phyloP scores from a whole-genome alignment of 2,329 filamentous ascomycete species.

The Paraphaeosphaeria sporulosa region DNA sequence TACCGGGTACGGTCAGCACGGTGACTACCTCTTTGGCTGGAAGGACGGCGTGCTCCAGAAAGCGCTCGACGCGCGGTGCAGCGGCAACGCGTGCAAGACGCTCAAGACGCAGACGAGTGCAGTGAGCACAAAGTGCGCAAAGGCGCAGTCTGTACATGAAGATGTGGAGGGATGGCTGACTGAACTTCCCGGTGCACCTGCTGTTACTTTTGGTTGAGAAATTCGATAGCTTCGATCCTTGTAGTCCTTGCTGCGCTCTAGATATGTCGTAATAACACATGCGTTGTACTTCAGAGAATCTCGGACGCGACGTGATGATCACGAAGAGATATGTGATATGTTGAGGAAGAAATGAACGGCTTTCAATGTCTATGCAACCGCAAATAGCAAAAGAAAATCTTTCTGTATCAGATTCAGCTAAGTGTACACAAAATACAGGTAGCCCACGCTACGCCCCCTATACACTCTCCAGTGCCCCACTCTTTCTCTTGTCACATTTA shows the following conservation, averaged over 20 bases:
- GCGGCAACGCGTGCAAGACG: conserved; percentile 39
- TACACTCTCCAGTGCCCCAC: conserved; percentile 2
- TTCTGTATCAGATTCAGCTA: conserved; percentile 40
- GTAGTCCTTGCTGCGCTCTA: background rate
- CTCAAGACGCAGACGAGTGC: conserved; percentile 24
- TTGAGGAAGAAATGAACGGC: background rate
- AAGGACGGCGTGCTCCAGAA: conserved; percentile 38
- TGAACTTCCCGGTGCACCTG: conserved; percentile 17
- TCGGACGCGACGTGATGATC: background rate
- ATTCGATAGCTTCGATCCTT: background rate
- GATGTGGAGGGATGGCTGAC: conserved; percentile 19
- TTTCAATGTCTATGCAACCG: background rate
- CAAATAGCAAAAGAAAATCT: conserved; percentile 30
- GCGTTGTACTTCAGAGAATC: background rate
- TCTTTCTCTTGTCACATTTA: conserved; percentile 22
- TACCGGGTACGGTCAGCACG: conserved; percentile 27
- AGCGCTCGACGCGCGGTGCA: conserved; percentile 34
- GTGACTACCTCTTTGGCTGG: conserved; percentile 37
- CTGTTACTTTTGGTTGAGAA: conserved; percentile 2
- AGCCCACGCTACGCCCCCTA: conserved; percentile 21
- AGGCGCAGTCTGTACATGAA: conserved; percentile 21
- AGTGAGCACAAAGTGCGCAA: conserved; percentile 19
- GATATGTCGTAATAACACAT: background rate
- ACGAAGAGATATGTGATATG: background rate
- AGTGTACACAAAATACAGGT: conserved; percentile 47